Percentiles rank a stretch among this genome's conserved stretches.
Conservation (phyloP, 208 protist species). For the Acanthamoeba culbertsoni region DNA sequence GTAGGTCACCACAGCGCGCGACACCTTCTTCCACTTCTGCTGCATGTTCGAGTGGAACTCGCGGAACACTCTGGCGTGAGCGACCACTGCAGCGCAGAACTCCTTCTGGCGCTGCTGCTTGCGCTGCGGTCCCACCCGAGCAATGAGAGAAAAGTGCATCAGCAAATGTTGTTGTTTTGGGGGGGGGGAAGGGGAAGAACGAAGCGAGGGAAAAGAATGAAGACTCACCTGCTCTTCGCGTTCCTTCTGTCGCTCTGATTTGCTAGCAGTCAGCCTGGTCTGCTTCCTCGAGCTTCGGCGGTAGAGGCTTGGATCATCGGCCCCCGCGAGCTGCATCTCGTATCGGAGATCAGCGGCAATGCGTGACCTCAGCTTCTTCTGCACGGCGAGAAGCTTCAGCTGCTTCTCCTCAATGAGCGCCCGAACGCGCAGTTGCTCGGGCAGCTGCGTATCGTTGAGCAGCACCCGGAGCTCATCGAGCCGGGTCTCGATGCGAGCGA, state of each 20-base stretch:
- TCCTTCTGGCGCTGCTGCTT: too few species aligned
- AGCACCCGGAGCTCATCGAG: not conserved
- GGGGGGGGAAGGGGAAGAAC: too few species aligned
- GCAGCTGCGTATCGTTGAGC: not conserved
- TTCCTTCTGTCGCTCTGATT: not conserved
- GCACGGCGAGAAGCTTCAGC: not conserved
- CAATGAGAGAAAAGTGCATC: too few species aligned
- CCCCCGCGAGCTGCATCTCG: not conserved
- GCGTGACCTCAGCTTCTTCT: not conserved
- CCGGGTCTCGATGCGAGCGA: not conserved
- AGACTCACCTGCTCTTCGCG: not conserved
- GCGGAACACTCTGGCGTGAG: too few species aligned
- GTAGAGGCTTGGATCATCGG: not conserved
- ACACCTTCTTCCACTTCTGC: too few species aligned
- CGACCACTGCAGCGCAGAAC: too few species aligned
- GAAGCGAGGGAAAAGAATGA: too few species aligned
- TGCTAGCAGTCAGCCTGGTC: not conserved
- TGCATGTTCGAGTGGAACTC: too few species aligned
- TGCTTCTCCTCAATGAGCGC: conserved; percentile 18
- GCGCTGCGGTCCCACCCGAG: too few species aligned
- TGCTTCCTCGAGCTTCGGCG: not conserved
- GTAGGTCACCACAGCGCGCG: too few species aligned
- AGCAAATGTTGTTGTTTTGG: too few species aligned
- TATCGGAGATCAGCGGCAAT: not conserved
- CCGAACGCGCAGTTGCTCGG: not conserved